Base-by-base conservation (phyloP, 768 basidiomycete genomes). In the Thelephora aurantiotincta region DNA sequence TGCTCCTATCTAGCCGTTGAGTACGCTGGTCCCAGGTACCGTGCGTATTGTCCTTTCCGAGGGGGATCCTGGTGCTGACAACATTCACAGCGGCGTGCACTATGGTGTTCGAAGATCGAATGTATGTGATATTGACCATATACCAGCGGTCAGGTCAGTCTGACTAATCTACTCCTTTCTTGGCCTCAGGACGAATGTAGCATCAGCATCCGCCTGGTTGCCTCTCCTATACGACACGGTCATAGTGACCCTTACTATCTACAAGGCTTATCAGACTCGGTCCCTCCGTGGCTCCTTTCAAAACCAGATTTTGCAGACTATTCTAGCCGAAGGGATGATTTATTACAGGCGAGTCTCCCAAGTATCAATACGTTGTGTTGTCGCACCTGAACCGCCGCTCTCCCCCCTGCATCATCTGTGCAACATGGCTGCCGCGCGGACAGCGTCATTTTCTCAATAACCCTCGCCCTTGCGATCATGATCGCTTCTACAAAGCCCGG, bases 191-290 rank as follows among this genome's bases (percentile, higher is more conserved):
- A 41, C 38, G 18, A 22, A 18, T 9, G 9, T 41, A 41, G 62
- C 67, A 1, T 59, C 69, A 0, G 60, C 64, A 9, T 67, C 66
- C 1, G 69, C 65, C 1, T 69, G 65, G 65, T 49, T 71, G 2
- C 69, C 70, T 13, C 58, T 70, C 1, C 35, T 65, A 5, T 70
- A 64, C 33, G 69, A 70, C 45, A 68, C 67, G 0, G 53, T 54
- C 12, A 52, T 70, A 22, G 53, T 71, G 37, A 46, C 45, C 12
- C 50, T 71, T 38, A 67, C 63, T 1, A 12, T 69, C 11, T 56
- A 52, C 44, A 30, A 30, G 26, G 26, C 26, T 30, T 30, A 4
- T 9, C 26, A 30, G 9, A 9, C 26, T 30, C 26, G 26, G 4
- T 30, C 26, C 9, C 26, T 30, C 26, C 26, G 5, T 30, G 26